Evolutionary conservation across 768 basidiomycete genomes (phyloP), one percentile per base, ranked within the genome.

Genomic region (Lactarius hengduanensis): DNA sequence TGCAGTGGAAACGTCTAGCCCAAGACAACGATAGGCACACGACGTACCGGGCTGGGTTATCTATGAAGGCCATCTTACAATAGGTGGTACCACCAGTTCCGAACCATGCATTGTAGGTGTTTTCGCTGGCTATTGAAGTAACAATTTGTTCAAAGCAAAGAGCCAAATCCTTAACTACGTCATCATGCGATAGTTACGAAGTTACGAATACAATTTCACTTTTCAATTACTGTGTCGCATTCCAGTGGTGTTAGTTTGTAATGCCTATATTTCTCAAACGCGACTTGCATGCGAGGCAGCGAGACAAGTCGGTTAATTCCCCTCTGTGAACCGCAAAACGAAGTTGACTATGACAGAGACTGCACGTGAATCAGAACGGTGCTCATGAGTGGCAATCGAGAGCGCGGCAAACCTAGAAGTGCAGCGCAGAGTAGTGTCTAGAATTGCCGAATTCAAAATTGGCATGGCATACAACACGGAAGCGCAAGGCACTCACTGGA

Each of bases 301-400:
- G 20, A 26, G 53, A 36, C 9, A 11, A 30, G 30, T 28, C 2
- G 32, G 36, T 50, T 57, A 50, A 28, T 62, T 73, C 40, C 78
- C 53, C 66, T 63, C 73, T 30, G 90, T 84, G 77, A 94, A 93
- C 58, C 92, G 87, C 67, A 96, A 82, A 66, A 92, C 79, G 71
- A 96, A 94, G 76, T 95, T 96, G 79, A 88, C 86, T 63, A 91
- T 78, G 71, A 95, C 85, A 54, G 94, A 92, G 64, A 89, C 92
- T 94, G 76, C 9, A 28, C n/a, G 56, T 68, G 54, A 54, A 43
- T 69, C 41, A 72, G 67, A 63, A 61, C 22, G 28, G 16, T 30
- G 54, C 43, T 32, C 38, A 13, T 63, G 69, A 34, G 22, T 26
- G 59, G 41, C 28, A 53, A 28, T 20, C 34, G 22, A 45, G 38